These are phyloP conservation scores for Pichia terricola DNA, from an alignment of 1,139 yeast genomes.

Conservation along the genomic window DNA sequence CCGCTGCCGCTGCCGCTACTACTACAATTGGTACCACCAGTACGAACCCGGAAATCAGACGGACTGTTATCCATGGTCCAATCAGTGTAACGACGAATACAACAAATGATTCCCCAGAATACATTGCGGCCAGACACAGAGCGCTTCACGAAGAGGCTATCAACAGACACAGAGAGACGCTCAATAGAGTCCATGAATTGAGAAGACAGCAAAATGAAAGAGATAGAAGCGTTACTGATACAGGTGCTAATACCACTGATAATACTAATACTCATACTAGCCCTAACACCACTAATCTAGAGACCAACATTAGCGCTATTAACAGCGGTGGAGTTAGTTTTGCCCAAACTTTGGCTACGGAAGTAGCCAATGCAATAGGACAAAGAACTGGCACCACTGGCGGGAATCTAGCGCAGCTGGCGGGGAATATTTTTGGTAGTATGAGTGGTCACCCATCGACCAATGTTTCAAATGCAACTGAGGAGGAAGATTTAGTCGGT, in stretches of 20 bases:
- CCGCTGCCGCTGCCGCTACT: not conserved
- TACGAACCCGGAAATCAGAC: not conserved
- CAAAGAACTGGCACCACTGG: not conserved
- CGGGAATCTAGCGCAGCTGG: constrained; percentile 3
- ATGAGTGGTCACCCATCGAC: not conserved
- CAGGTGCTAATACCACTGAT: not conserved
- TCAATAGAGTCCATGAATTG: constrained; percentile 6
- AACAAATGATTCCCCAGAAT: not conserved
- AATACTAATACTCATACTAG: not conserved
- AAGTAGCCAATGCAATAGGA: constrained; percentile 4
- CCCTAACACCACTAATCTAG: not conserved
- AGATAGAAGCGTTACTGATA: not conserved
- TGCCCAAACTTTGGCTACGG: constrained; percentile 6
- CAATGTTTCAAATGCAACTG: constrained; percentile 1
- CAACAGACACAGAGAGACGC: not conserved
- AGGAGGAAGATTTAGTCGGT: constrained; percentile 5
- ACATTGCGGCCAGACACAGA: constrained; percentile 1
- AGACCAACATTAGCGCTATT: not conserved
- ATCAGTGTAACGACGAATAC: not conserved
- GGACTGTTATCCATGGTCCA: constrained; percentile 5
- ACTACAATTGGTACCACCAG: not conserved
- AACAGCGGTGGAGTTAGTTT: constrained; percentile 3
- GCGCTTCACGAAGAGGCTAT: constrained; percentile 1
- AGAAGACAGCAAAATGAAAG: constrained; percentile 3
- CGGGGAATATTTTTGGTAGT: constrained; percentile 6